Conservation (phyloP, 2,329 filamentous ascomycete species). For the Sarocladium kiliense region DNA sequence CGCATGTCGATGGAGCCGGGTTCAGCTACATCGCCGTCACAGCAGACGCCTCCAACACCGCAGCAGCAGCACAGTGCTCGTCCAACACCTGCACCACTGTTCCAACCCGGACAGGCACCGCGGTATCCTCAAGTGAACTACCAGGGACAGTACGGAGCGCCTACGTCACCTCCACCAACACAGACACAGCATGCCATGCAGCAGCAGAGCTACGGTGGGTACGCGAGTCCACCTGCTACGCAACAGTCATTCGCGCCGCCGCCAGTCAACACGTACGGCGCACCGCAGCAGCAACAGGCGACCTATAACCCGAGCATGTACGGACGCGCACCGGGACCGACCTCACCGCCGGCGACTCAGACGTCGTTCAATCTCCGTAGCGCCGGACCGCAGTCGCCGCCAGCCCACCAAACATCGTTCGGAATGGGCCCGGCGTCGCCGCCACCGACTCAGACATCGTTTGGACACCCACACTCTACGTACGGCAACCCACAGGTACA, state of each 20-base stretch:
- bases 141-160: conserved; percentile 53
- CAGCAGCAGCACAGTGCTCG: conserved; percentile 16
- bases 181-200: conserved; percentile 30
- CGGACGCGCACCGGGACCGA: conserved; percentile 51
- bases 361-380: conserved; percentile 33
- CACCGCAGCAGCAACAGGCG: conserved; percentile 20
- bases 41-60: conserved; percentile 13
- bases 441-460: conserved; percentile 52
- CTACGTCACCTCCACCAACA: conserved; percentile 50
- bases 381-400: conserved; percentile 39
- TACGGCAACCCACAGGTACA: conserved; percentile 34
- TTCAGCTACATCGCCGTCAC: conserved; percentile 36
- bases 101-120: conserved; percentile 40
- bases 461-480: conserved; percentile 25
- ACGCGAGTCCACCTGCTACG: conserved; percentile 33
- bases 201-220: conserved; percentile 39
- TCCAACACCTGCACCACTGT: conserved; percentile 36
- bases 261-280: conserved; percentile 9
- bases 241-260: conserved; percentile 40
- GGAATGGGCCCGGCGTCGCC: conserved; percentile 39
- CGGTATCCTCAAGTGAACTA: conserved; percentile 44
- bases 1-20: conserved; percentile 77
- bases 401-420: conserved; percentile 52
- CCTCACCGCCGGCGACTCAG: conserved; percentile 61
- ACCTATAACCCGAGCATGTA: conserved; percentile 55